Evolutionary conservation across 2,329 filamentous ascomycete species (phyloP).

Genomic region (Fusarium bactridioides): DNA sequence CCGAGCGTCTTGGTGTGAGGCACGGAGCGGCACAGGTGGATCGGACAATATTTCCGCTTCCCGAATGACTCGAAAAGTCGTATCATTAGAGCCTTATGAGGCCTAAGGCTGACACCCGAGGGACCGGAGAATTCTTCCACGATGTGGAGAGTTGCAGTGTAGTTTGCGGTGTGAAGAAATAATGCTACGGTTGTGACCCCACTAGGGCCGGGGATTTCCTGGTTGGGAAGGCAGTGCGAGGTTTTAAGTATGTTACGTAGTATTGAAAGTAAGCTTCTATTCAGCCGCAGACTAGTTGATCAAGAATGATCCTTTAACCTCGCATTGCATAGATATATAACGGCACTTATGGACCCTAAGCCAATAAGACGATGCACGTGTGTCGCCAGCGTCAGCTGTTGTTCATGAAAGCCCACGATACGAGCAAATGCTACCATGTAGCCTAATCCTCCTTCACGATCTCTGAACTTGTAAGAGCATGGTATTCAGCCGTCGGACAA

Average conservation of each 20-base stretch:
- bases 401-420: neutral
- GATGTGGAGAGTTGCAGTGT: neutral
- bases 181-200: neutral
- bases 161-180: neutral
- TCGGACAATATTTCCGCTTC: neutral
- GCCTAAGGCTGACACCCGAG: neutral
- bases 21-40: neutral
- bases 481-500: neutral
- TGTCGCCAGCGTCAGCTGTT: neutral
- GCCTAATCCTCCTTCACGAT: neutral
- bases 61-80: neutral
- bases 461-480: neutral
- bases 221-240: neutral
- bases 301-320: neutral
- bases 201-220: neutral
- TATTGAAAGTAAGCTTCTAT: neutral
- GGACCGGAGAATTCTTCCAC: neutral
- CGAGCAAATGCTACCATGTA: fast-evolving
- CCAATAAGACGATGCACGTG: neutral
- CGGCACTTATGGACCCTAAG: neutral
- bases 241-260: neutral
- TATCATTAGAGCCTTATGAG: neutral
- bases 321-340: neutral
- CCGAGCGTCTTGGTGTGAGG: neutral
- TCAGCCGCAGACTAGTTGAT: neutral